Percentiles rank a stretch among this genome's conserved stretches.
Conservation (phyloP, 2,329 filamentous ascomycete genomes). For the Alternaria brassicicola region DNA sequence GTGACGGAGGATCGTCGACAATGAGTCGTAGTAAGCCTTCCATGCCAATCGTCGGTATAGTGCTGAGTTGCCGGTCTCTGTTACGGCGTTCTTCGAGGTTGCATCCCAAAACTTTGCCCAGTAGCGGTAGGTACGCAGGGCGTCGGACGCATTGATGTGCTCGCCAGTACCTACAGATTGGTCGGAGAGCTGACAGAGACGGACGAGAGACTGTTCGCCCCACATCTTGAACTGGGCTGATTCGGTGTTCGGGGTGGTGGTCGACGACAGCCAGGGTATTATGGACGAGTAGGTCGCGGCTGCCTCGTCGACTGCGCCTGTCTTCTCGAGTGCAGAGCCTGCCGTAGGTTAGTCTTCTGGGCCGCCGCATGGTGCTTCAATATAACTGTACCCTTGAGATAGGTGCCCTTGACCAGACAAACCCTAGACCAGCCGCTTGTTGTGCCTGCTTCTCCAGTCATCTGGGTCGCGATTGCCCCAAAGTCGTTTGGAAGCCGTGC, state of each 20-base stretch:
- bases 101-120: conserved; percentile 73
- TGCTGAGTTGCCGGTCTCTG: conserved; percentile 29
- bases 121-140: conserved; percentile 59
- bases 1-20: conserved; percentile 76
- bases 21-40: conserved; percentile 80
- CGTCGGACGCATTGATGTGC: conserved; percentile 39
- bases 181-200: conserved; percentile 73
- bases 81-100: conserved; percentile 22
- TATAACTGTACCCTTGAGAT: conserved; percentile 68
- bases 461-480: conserved; percentile 38
- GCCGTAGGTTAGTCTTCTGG: conserved; percentile 12
- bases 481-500: conserved; percentile 68
- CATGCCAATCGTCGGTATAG: conserved; percentile 69
- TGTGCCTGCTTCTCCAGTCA: conserved; percentile 42
- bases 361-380: not conserved
- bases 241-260: conserved; percentile 57
- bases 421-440: conserved; percentile 79
- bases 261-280: conserved; percentile 66
- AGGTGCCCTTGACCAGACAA: conserved; percentile 78
- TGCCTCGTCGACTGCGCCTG: conserved; percentile 60
- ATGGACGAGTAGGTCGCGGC: conserved; percentile 70
- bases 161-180: conserved; percentile 55
- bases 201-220: conserved; percentile 78
- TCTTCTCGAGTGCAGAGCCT: conserved; percentile 56
- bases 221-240: conserved; percentile 71